These are phyloP conservation scores for Aspergillus quadricinctus DNA, from an alignment of 2,329 filamentous ascomycete species.

Conservation along the genomic window DNA sequence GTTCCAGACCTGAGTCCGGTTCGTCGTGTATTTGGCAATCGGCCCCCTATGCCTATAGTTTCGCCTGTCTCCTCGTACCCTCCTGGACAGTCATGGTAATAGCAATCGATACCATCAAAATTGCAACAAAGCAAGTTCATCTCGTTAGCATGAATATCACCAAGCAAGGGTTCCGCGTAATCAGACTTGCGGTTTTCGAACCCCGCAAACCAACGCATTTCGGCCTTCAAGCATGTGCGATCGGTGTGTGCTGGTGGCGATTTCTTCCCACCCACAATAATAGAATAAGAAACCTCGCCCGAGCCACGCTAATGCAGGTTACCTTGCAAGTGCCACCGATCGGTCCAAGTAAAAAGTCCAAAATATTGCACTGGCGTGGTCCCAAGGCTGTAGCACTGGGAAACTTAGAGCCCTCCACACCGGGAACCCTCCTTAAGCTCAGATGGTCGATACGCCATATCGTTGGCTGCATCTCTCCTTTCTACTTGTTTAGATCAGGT, in stretches of 20 bases:
- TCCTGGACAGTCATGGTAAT: neutral
- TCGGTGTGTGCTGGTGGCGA: neutral
- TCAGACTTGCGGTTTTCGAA: neutral
- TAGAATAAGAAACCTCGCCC: conserved; percentile 15
- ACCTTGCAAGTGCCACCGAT: conserved; percentile 22
- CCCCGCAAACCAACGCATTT: neutral
- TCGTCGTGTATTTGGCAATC: neutral
- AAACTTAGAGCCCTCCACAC: conserved; percentile 28
- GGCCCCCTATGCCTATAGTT: neutral
- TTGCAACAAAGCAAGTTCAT: neutral
- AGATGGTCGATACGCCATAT: neutral
- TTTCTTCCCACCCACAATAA: neutral
- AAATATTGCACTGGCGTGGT: conserved; percentile 15
- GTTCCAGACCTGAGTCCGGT: too few relatives aligned
- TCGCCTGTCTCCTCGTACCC: neutral
- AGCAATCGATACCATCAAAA: neutral
- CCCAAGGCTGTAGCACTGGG: conserved; percentile 36
- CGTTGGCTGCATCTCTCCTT: neutral
- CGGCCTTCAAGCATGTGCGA: neutral
- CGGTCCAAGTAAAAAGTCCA: conserved; percentile 4
- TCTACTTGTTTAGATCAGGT: neutral
- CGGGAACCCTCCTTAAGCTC: conserved; percentile 3
- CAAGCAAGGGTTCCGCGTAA: neutral
- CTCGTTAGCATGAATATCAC: neutral
- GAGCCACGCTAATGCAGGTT: conserved; percentile 37